Conservation (phyloP, 2,329 filamentous ascomycete genomes). For the Elsinoe ampelina region DNA sequence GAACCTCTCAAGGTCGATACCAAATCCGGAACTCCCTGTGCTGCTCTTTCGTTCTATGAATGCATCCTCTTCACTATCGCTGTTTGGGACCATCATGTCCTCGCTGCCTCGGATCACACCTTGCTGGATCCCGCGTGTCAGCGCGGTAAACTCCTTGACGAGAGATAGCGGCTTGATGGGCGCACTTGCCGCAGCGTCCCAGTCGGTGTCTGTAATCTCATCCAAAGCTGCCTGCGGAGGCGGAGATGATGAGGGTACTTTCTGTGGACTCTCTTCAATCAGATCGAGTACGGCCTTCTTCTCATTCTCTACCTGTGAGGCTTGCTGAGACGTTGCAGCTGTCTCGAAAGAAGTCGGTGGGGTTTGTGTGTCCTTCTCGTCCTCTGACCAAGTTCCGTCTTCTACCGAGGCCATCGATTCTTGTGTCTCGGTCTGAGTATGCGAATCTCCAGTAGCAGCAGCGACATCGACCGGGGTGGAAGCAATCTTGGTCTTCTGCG, state of each 20-base stretch:
- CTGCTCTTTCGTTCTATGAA: not conserved
- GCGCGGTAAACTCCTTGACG: not conserved
- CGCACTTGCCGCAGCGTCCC: not conserved
- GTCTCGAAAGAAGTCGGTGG: slow-evolving; percentile 22
- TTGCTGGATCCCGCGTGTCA: not conserved
- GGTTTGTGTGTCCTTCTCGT: slow-evolving; percentile 15
- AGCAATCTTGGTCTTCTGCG: slow-evolving; percentile 17
- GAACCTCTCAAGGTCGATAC: slow-evolving; percentile 32
- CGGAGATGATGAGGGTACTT: not conserved
- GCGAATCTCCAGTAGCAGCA: slow-evolving; percentile 18
- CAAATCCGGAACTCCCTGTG: slow-evolving; percentile 22
- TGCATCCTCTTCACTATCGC: slow-evolving; percentile 30
- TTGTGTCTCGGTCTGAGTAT: slow-evolving; percentile 16
- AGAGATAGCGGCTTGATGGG: slow-evolving; percentile 10
- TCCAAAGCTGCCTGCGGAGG: not conserved
- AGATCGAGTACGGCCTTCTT: not conserved
- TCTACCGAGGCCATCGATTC: slow-evolving; percentile 8
- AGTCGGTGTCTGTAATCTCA: slow-evolving; percentile 12
- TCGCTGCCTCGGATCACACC: slow-evolving; percentile 34
- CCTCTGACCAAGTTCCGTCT: slow-evolving; percentile 14
- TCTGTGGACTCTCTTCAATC: slow-evolving; percentile 6
- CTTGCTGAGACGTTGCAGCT: not conserved
- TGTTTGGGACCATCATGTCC: slow-evolving; percentile 38
- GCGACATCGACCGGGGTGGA: slow-evolving; percentile 20
- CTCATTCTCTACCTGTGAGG: not conserved